Evolutionary conservation across 768 basidiomycete species (phyloP).

Genomic region (Hygrophorus russula): DNA sequence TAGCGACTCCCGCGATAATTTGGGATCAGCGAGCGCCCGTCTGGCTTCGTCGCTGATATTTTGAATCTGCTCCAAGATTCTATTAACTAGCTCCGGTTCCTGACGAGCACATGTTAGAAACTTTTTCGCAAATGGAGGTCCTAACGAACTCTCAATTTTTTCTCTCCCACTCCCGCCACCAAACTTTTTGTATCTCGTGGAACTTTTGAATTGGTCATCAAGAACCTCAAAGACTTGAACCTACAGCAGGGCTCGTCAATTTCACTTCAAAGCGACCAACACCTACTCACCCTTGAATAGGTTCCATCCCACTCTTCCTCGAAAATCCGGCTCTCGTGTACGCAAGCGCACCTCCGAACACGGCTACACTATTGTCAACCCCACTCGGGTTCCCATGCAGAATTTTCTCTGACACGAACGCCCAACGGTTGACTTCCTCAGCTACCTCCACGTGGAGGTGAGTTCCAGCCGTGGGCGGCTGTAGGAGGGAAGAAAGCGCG

Average conservation of each 20-base stretch:
- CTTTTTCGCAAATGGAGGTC: neutral
- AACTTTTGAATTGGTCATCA: slow-evolving; percentile 88
- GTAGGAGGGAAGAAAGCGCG: slow-evolving; percentile 38
- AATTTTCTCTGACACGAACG: slow-evolving; percentile 92
- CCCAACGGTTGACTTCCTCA: slow-evolving; percentile 83
- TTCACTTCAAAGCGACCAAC: neutral
- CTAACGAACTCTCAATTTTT: slow-evolving; percentile 41
- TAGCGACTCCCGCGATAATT: slow-evolving; percentile 54
- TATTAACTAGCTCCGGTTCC: slow-evolving; percentile 81
- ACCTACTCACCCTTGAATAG: slow-evolving; percentile 64
- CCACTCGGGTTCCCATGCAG: slow-evolving; percentile 96
- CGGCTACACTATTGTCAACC: slow-evolving; percentile 91
- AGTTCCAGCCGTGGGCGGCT: slow-evolving; percentile 14
- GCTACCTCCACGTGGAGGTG: slow-evolving; percentile 53
- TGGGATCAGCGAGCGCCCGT: slow-evolving; percentile 60
- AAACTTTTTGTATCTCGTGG: slow-evolving; percentile 91
- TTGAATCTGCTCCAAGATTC: slow-evolving; percentile 73
- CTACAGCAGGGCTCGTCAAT: slow-evolving; percentile 26
- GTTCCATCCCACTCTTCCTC: slow-evolving; percentile 73
- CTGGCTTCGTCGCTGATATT: slow-evolving; percentile 76
- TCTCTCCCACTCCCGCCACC: slow-evolving; percentile 78
- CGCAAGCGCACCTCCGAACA: slow-evolving; percentile 85
- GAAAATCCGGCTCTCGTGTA: slow-evolving; percentile 78
- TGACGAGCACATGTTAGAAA: slow-evolving; percentile 16
- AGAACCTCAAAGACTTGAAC: slow-evolving; percentile 83